A percentile compares a stretch with the other conserved stretches of the same genome.
phyloP scores from a whole-genome alignment of 352 stramenopile genomes.

The Globisporangium apiculatum region DNA sequence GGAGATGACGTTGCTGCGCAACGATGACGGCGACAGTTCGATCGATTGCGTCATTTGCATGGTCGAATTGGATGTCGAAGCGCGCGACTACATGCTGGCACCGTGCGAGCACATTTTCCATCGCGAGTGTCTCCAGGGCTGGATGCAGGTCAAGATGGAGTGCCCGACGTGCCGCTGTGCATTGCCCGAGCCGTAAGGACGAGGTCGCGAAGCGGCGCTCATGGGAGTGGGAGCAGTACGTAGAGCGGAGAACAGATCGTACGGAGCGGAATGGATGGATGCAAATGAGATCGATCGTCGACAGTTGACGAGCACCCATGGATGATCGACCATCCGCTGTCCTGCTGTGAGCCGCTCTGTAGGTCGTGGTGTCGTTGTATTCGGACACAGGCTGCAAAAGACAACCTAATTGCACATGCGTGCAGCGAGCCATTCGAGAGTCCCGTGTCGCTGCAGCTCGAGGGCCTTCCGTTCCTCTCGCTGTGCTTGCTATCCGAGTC shows the following conservation, averaged over 20 bases:
- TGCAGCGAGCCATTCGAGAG: slow-evolving; percentile 23
- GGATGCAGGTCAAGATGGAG: slow-evolving; percentile 98
- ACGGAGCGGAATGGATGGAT: no score
- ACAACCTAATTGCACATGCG: no score
- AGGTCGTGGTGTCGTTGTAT: no score
- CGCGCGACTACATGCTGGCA: slow-evolving; percentile 93
- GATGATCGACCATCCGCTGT: no score
- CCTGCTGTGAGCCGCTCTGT: no score
- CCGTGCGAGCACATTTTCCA: slow-evolving; percentile 97
- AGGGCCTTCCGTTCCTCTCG: slow-evolving; percentile 29
- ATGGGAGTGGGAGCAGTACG: no score
- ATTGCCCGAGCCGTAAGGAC: slow-evolving; percentile 73
- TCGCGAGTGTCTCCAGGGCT: slow-evolving; percentile 90
- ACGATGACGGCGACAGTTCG: slow-evolving; percentile 40
- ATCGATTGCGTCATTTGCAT: slow-evolving; percentile 87
- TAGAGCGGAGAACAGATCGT: no score
- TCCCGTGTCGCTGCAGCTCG: slow-evolving; percentile 26
- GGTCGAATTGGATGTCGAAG: slow-evolving; percentile 72
- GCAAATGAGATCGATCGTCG: no score
- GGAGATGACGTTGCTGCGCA: slow-evolving; percentile 51
- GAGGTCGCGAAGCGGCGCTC: no score
- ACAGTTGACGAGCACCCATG: no score
- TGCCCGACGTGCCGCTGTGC: slow-evolving; percentile 92
- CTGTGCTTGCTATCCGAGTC: slow-evolving; percentile 2
- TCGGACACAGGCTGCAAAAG: no score